phyloP scores from a whole-genome alignment of 192 early-diverging fungal species.

The Obelidium mucronatum region DNA sequence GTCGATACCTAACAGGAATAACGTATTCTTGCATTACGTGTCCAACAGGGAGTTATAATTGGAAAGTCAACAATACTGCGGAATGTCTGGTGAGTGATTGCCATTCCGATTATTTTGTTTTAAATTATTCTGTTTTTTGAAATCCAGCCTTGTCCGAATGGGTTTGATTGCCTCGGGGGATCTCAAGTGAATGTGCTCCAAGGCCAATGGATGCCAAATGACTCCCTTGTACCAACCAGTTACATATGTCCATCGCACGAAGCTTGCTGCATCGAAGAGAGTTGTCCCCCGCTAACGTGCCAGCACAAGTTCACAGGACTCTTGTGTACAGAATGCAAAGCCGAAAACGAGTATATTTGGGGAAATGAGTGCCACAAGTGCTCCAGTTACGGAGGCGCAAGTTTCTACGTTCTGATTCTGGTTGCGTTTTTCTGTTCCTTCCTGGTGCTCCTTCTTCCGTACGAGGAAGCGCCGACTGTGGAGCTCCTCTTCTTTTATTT shows the following conservation, averaged over 20 bases:
- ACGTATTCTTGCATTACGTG: conserved; percentile 13
- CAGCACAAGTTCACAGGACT: conserved; percentile 14
- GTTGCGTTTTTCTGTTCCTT: background rate
- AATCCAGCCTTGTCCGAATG: conserved; percentile 8
- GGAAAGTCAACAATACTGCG: background rate
- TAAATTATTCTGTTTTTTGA: background rate
- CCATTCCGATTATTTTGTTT: background rate
- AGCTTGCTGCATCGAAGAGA: conserved; percentile 18
- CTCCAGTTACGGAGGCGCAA: background rate
- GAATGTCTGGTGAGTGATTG: background rate
- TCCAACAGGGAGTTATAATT: conserved; percentile 11
- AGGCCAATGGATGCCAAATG: conserved; percentile 9
- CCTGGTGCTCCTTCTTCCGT: conserved; percentile 11
- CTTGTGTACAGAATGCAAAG: conserved; percentile 24
- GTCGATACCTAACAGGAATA: conserved; percentile 4
- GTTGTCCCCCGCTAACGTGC: background rate
- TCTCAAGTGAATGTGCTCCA: background rate
- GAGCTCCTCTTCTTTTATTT: conserved; percentile 35
- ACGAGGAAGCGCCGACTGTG: conserved; percentile 21
- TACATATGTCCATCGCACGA: conserved; percentile 15
- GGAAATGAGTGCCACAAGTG: conserved; percentile 11
- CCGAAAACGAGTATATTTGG: background rate
- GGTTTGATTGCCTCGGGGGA: conserved; percentile 23
- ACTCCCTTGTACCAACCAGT: background rate
- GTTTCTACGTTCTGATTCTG: background rate